phyloP scores from a whole-genome alignment of 1,284 basidiomycete genomes.

The Papiliotrema laurentii region DNA sequence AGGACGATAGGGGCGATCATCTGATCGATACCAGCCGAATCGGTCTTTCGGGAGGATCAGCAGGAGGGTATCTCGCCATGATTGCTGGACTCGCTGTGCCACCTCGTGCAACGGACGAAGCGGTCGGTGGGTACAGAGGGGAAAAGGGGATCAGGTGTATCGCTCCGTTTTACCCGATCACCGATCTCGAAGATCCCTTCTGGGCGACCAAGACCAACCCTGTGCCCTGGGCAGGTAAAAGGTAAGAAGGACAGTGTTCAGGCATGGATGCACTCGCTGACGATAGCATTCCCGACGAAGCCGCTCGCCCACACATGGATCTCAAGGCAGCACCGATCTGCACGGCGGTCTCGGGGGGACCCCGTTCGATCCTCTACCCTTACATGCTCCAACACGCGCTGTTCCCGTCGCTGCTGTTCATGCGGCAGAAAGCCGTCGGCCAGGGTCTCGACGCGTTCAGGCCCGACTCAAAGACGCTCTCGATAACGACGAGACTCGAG shows the following conservation, averaged over 20 bases:
- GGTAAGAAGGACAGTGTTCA: conserved; percentile 12
- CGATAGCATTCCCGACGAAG: conserved; percentile 29
- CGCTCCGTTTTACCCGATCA: conserved; percentile 45
- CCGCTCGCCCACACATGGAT: conserved; percentile 39
- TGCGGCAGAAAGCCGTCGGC: conserved; percentile 34
- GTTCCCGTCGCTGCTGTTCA: conserved; percentile 40
- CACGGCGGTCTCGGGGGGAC: conserved; percentile 35
- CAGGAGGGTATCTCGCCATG: conserved; percentile 44
- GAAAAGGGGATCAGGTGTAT: conserved; percentile 32
- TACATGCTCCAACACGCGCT: conserved; percentile 47
- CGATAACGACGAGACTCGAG: conserved; percentile 30
- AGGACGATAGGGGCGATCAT: conserved; percentile 24
- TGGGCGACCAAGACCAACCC: conserved; percentile 45
- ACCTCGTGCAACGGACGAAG: conserved; percentile 20
- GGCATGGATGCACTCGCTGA: not conserved
- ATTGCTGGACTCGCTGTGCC: conserved; percentile 37
- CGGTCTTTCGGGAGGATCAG: conserved; percentile 40
- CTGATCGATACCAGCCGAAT: conserved; percentile 32
- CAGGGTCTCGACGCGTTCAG: conserved; percentile 35
- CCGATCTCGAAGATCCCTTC: conserved; percentile 40
- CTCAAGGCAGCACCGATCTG: conserved; percentile 34
- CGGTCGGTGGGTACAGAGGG: conserved; percentile 35
- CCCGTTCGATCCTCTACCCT: conserved; percentile 40
- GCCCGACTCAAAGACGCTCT: conserved; percentile 29
- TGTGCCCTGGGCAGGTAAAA: conserved; percentile 36